Conservation (phyloP, 148 eudicot species). For the Amaranthus hypochondriacus region DNA sequence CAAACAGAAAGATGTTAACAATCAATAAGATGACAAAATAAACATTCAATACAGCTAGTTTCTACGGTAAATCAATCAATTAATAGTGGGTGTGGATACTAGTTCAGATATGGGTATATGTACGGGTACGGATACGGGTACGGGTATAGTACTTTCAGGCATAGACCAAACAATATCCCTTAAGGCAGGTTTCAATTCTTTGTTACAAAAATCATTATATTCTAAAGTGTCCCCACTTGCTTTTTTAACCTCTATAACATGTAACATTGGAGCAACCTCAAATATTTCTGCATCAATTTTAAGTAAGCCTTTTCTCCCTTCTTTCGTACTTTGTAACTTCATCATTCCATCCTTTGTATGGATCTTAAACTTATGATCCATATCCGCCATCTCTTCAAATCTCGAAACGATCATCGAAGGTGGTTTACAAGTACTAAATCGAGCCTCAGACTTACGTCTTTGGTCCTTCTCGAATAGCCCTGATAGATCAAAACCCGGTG, state of each 20-base stretch:
- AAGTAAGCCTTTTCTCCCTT: slow-evolving; percentile 64
- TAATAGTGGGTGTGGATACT: too few species aligned
- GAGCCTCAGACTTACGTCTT: slow-evolving; percentile 20
- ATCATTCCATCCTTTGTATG: slow-evolving; percentile 55
- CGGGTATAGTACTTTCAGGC: slow-evolving; percentile 32
- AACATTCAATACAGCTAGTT: too few species aligned
- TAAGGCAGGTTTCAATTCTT: slow-evolving; percentile 62
- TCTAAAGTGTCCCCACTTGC: slow-evolving; percentile 70
- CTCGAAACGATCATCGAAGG: slow-evolving; percentile 48
- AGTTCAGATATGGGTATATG: too few species aligned
- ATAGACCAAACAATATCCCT: slow-evolving; percentile 63
- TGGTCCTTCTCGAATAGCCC: slow-evolving; percentile 41
- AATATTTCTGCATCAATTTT: slow-evolving; percentile 75
- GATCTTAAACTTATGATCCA: slow-evolving; percentile 38
- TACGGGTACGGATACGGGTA: too few species aligned
- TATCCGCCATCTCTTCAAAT: slow-evolving; percentile 52
- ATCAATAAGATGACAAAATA: too few species aligned
- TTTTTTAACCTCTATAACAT: slow-evolving; percentile 77
- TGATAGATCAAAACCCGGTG: slow-evolving; percentile 59
- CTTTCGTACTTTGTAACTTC: slow-evolving; percentile 53
- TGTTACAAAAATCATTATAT: slow-evolving; percentile 49
- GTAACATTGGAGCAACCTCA: slow-evolving; percentile 70
- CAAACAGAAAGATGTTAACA: too few species aligned
- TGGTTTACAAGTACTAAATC: slow-evolving; percentile 48
- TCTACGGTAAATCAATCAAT: too few species aligned